These are phyloP conservation scores for Cladorrhinum samala DNA, from an alignment of 495 filamentous ascomycete species.

Conservation along the genomic window DNA sequence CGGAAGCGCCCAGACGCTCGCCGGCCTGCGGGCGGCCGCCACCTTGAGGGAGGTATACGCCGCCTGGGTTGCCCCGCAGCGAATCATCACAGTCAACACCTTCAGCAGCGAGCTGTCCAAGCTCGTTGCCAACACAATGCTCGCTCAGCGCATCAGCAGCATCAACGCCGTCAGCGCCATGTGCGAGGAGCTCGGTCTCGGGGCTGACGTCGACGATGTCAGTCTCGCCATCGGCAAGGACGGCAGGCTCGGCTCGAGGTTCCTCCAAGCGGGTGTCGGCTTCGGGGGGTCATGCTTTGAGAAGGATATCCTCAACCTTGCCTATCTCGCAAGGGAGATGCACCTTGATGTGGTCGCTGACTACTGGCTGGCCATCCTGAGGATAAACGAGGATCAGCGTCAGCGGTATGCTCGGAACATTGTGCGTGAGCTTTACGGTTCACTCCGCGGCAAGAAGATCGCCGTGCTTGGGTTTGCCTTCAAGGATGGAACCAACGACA, in stretches of 20 bases:
- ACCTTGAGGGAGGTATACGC: constrained; percentile 60
- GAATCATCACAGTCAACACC: constrained; percentile 66
- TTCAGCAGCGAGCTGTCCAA: constrained; percentile 81
- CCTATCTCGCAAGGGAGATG: constrained; percentile 66
- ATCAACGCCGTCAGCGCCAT: constrained; percentile 77
- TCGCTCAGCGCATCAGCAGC: constrained; percentile 78
- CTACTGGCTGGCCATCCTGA: constrained; percentile 69
- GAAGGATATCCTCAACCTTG: constrained; percentile 73
- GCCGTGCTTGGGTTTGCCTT: constrained; percentile 73
- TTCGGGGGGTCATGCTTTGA: constrained; percentile 82
- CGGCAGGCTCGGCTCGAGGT: constrained; percentile 61
- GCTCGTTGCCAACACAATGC: constrained; percentile 72
- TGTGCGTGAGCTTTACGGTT: constrained; percentile 61
- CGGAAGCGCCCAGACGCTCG: constrained; percentile 53
- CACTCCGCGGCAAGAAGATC: constrained; percentile 64
- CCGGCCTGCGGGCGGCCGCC: constrained; percentile 56
- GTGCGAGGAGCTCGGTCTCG: constrained; percentile 64
- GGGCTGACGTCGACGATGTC: constrained; percentile 67
- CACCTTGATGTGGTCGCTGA: constrained; percentile 65
- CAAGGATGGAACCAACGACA: constrained; percentile 78
- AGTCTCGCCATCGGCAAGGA: constrained; percentile 65
- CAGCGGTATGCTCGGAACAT: constrained; percentile 59
- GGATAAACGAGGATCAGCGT: constrained; percentile 73
- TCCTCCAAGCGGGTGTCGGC: constrained; percentile 71
- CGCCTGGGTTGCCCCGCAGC: constrained; percentile 59